These are phyloP conservation scores for Amaranthus palmeri DNA, from an alignment of 148 eudicot genomes.

Conservation along the genomic window DNA sequence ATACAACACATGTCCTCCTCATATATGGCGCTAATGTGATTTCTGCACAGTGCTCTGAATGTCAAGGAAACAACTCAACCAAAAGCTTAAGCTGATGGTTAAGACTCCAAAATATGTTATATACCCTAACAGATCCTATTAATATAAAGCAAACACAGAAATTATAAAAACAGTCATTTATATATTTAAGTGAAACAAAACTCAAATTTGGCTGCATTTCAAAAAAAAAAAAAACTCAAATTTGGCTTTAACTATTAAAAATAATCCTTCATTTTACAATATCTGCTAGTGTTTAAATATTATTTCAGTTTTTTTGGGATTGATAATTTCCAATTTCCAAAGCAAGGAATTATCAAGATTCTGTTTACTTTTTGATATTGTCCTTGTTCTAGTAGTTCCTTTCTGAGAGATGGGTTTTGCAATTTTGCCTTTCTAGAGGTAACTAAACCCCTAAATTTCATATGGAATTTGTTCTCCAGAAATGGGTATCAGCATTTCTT, in stretches of 20 bases:
- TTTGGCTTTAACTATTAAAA: not conserved
- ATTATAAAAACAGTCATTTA: too few relatives aligned
- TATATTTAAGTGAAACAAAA: too few relatives aligned
- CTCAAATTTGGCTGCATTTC: too few relatives aligned
- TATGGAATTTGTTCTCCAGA: constrained; percentile 54
- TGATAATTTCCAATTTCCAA: constrained; percentile 24
- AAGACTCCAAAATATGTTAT: too few relatives aligned
- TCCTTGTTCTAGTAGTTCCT: constrained; percentile 9
- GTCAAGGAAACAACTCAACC: too few relatives aligned
- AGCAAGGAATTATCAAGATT: constrained; percentile 43
- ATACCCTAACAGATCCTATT: too few relatives aligned
- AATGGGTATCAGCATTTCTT: constrained; percentile 39
- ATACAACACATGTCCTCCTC: too few relatives aligned
- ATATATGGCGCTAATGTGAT: too few relatives aligned
- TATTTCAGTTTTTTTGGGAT: constrained; percentile 18
- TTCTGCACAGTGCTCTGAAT: too few relatives aligned
- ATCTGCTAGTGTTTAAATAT: not conserved
- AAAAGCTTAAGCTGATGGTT: too few relatives aligned
- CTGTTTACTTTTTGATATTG: constrained; percentile 13
- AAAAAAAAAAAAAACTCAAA: too few relatives aligned
- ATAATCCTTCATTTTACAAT: not conserved
- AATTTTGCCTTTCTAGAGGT: constrained; percentile 16
- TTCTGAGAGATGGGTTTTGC: constrained; percentile 22
- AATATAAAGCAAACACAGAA: too few relatives aligned
- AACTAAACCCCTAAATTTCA: constrained; percentile 20